Conservation (phyloP, 2,329 filamentous ascomycete genomes). For the Paracoccidioides brasiliensis region DNA sequence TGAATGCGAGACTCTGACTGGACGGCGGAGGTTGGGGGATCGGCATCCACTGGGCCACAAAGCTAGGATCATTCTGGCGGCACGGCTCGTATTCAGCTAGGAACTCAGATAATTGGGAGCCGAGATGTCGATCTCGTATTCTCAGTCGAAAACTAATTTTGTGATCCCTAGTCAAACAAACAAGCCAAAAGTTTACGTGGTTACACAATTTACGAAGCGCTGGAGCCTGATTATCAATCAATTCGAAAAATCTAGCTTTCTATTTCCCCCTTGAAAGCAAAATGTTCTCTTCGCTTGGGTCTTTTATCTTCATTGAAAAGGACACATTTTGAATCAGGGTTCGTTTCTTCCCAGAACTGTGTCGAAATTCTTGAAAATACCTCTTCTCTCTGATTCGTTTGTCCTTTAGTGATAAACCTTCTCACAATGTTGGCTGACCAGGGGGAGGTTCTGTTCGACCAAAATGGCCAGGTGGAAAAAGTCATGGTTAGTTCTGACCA, state of each 20-base stretch:
- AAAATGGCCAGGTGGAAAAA: not conserved
- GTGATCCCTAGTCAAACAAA: too few species aligned
- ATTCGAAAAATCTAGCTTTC: not conserved
- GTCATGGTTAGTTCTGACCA: not conserved
- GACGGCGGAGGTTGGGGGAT: too few species aligned
- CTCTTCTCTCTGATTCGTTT: not conserved
- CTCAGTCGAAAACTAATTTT: too few species aligned
- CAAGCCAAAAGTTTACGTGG: not conserved
- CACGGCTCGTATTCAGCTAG: too few species aligned
- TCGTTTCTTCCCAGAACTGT: not conserved
- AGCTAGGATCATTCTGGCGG: too few species aligned
- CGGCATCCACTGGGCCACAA: too few species aligned
- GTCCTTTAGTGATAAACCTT: not conserved
- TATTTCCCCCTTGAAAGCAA: not conserved
- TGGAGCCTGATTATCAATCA: not conserved
- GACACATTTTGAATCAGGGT: not conserved
- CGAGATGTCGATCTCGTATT: too few species aligned
- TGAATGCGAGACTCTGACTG: too few species aligned
- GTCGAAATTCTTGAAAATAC: not conserved
- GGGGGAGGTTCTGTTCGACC: not conserved
- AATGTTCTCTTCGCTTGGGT: not conserved
- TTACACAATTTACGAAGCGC: not conserved
- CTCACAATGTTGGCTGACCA: not conserved
- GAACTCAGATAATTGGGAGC: too few species aligned
- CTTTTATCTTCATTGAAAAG: not conserved